Evolutionary conservation across 768 basidiomycete genomes (phyloP).

Genomic region (Leccinum truebloodii): DNA sequence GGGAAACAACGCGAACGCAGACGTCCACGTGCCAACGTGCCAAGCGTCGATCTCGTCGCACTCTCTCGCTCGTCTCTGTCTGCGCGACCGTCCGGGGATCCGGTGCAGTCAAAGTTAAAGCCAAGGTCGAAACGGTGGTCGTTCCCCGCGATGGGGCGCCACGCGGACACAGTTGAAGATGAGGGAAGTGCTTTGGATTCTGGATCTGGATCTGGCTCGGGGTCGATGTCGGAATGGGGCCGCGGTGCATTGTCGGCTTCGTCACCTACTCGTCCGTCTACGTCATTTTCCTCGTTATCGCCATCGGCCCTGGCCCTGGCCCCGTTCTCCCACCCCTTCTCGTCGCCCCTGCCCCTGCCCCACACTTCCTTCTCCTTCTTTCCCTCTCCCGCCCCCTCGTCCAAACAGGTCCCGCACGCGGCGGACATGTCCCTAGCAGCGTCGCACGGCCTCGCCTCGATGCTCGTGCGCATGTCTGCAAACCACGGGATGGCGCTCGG

Average conservation of each 20-base stretch:
- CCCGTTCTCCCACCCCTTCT: background rate
- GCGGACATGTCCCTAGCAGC: constrained; percentile 18
- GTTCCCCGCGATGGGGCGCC: constrained; percentile 12
- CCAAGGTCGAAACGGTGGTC: constrained; percentile 19
- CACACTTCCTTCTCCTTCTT: background rate
- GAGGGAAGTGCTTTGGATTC: background rate
- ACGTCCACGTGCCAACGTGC: constrained; percentile 5
- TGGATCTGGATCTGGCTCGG: background rate
- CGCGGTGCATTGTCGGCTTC: background rate
- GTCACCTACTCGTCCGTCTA: background rate
- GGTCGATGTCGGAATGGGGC: background rate
- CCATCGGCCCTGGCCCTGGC: background rate
- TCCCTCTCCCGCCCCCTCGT: background rate
- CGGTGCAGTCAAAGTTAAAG: background rate
- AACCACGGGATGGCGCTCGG: constrained; percentile 46
- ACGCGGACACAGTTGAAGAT: background rate
- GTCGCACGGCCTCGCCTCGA: constrained; percentile 31
- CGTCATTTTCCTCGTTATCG: background rate
- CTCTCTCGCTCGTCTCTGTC: constrained; percentile 17
- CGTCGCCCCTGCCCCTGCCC: background rate
- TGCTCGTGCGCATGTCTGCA: constrained; percentile 42
- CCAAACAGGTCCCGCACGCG: constrained; percentile 1
- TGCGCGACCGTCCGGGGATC: constrained; percentile 1
- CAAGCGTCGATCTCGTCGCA: constrained; percentile 26
- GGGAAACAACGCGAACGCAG: background rate